Evolutionary conservation across 495 filamentous ascomycete species (phyloP).

Genomic region (Xylaria curta): DNA sequence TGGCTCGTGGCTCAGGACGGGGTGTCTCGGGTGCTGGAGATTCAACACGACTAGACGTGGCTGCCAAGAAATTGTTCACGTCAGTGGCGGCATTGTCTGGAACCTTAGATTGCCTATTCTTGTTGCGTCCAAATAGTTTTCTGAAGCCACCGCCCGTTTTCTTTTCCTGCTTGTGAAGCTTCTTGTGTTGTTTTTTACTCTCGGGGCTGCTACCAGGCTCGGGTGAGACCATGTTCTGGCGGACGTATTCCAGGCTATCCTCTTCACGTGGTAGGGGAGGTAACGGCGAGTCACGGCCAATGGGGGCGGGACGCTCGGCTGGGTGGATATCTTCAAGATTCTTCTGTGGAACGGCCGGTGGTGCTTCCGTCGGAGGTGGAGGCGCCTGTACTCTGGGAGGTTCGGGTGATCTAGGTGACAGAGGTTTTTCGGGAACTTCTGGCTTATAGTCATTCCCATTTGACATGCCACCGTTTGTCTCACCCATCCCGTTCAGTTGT

Average conservation of each 20-base stretch:
- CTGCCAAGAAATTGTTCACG: conserved; percentile 44
- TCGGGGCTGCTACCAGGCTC: conserved; percentile 53
- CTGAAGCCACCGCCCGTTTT: conserved; percentile 56
- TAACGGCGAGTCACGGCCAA: conserved; percentile 44
- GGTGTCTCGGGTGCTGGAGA: conserved; percentile 32
- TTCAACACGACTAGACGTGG: conserved; percentile 30
- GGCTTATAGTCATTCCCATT: conserved; percentile 42
- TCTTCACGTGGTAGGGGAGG: conserved; percentile 49
- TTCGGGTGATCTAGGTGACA: conserved; percentile 33
- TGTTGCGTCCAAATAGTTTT: conserved; percentile 69
- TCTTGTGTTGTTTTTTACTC: conserved; percentile 56
- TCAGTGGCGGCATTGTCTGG: conserved; percentile 55
- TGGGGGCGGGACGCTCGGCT: conserved; percentile 40
- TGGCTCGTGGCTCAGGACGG: conserved; percentile 36
- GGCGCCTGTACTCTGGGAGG: conserved; percentile 22
- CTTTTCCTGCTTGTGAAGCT: conserved; percentile 63
- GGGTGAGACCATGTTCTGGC: conserved; percentile 51
- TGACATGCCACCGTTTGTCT: conserved; percentile 34
- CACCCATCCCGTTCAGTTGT: conserved; percentile 31
- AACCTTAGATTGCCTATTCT: conserved; percentile 57
- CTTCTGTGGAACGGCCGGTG: conserved; percentile 40
- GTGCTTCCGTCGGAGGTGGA: conserved; percentile 15
- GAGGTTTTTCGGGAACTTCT: conserved; percentile 44
- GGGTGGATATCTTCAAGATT: conserved; percentile 45
- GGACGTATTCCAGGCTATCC: conserved; percentile 46